Conservation (phyloP, 164 flowering plant genomes). For the Stephania yunnanensis region DNA sequence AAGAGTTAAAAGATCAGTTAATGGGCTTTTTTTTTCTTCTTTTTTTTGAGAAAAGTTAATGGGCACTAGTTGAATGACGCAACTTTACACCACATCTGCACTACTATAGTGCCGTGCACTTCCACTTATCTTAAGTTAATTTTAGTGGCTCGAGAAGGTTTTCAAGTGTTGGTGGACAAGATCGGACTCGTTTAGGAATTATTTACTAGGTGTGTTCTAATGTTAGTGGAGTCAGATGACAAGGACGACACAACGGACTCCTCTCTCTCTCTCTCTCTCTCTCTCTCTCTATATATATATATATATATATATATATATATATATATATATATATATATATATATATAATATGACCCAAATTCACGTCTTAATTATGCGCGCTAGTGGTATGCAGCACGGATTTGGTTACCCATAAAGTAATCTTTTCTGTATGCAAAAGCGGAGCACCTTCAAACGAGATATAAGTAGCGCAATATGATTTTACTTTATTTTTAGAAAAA, state of each 20-base stretch:
- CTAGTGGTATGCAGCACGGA: too few relatives aligned
- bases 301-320: too few relatives aligned
- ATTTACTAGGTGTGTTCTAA: not conserved
- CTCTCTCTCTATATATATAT: too few relatives aligned
- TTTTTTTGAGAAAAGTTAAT: not conserved
- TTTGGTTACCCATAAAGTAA: too few relatives aligned
- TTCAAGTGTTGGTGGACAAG: not conserved
- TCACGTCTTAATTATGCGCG: too few relatives aligned
- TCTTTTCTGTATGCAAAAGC: too few relatives aligned
- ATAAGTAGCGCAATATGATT: too few relatives aligned
- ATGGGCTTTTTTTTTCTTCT: not conserved
- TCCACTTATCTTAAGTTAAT: not conserved
- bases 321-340: too few relatives aligned
- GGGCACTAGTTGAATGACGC: conserved; percentile 5
- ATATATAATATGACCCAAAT: not conserved
- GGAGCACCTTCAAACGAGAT: too few relatives aligned
- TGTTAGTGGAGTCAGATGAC: not conserved
- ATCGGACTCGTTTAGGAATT: not conserved
- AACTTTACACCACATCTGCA: conserved; percentile 1
- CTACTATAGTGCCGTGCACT: conserved; percentile 1
- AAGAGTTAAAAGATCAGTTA: not conserved
- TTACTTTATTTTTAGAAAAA: too few relatives aligned
- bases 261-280: not conserved
- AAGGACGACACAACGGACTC: not conserved
- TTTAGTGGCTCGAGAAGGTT: not conserved